Conservation (phyloP, 257 asterid genomes). For the Solanum sejunctum region DNA sequence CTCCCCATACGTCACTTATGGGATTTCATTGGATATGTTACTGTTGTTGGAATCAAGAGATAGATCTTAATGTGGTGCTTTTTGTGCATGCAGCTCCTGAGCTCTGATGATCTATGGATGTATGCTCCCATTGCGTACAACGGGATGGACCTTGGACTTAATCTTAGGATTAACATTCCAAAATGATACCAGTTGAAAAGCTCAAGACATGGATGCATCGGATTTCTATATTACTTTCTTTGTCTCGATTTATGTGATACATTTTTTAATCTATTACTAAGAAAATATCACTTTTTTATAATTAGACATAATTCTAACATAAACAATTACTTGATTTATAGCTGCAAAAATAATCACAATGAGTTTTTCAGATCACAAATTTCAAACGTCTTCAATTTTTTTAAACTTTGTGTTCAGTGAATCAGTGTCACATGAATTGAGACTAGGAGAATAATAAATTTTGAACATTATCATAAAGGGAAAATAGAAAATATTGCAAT, state of each 20-base stretch:
- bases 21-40: too few species aligned
- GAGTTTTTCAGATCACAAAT: background rate
- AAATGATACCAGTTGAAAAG: background rate
- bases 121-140: constrained; percentile 84
- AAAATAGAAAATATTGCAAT: background rate
- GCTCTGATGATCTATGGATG: constrained; percentile 92
- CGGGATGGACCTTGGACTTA: constrained; percentile 63
- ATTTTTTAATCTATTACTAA: background rate
- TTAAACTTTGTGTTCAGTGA: background rate
- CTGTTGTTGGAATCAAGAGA: background rate
- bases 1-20: too few species aligned
- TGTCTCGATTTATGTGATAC: background rate
- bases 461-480: background rate
- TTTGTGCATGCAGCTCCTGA: constrained; percentile 57
- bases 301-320: background rate
- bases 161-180: constrained; percentile 16
- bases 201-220: background rate
- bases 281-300: background rate
- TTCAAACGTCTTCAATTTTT: background rate
- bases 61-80: background rate
- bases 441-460: background rate
- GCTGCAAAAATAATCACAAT: background rate
- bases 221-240: background rate
- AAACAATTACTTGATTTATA: background rate
- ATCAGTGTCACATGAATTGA: background rate